Base-by-base conservation (phyloP, 2,329 filamentous ascomycete species). In the Fusarium sp. region DNA sequence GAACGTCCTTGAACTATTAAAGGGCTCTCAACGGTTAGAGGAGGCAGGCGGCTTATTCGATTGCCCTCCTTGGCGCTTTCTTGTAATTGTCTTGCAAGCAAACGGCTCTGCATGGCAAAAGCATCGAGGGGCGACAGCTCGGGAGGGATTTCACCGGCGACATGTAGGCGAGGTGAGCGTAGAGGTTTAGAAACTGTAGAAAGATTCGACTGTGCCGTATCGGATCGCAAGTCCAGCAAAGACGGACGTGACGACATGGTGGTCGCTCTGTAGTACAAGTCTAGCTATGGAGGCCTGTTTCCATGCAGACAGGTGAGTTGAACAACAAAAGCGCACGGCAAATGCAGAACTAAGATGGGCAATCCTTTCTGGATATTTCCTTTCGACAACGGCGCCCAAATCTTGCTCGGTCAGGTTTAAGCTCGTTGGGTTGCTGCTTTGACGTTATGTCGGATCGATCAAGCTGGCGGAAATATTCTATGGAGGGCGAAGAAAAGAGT, bases 41-140 rank as follows among this genome's bases (percentile, higher is more conserved):
- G 93, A 5, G 94, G 93, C 43, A 98, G 82, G 41, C 95, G 88
- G 80, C 94, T 97, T 80, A 97, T 87, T 59, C 94, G 88, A 68
- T 90, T 89, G 49, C 92, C 94, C 65, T 87, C 87, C 75, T 87
- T 89, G 74, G 88, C 87, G 67, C 88, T 90, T 71, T 96, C 90
- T 78, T 97, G 91, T 64, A 99, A 88, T 79, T 97, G 92, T 80
- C 89, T 92, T 39, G 94, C 94, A 51, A 99, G 86, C 72, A 96
- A 82, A 59, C 95, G 90, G 73, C 94, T 96, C 76, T 98, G 95
- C 65, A 95, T 86, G 22, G 95, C 95, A 77, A 99, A 96, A 47
- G 95, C 95, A 84, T 99, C 96, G 68, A 99, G 87, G 13, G 96
- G 96, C 9, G 96, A 98, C 57, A 98, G 85, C 52, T 96, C 92